Evolutionary conservation across 495 filamentous ascomycete genomes (phyloP).

Genomic region (Trichoderma orchidacearum): DNA sequence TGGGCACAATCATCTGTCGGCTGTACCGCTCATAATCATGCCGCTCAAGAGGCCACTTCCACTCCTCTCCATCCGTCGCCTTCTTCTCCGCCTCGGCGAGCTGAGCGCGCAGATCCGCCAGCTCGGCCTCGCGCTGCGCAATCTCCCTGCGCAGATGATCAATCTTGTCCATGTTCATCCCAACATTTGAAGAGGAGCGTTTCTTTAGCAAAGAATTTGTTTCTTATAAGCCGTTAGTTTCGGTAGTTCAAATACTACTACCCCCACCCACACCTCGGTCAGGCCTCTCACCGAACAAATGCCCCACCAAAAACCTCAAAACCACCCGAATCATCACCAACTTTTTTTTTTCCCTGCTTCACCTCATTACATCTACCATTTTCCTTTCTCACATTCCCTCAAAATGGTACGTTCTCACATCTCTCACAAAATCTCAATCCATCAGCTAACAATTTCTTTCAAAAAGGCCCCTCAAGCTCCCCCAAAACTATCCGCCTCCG

Average conservation of each 20-base stretch:
- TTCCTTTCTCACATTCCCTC: background rate
- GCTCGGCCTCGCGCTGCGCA: background rate
- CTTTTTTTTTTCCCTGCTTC: background rate
- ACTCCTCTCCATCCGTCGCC: constrained; percentile 1
- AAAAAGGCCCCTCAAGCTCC: constrained; percentile 4
- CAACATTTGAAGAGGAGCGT: background rate
- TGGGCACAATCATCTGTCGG: constrained; percentile 80
- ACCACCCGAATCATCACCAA: background rate
- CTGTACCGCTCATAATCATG: constrained; percentile 80
- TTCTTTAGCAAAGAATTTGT: no score
- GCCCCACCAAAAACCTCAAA: background rate
- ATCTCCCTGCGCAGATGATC: background rate
- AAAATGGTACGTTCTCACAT: background rate
- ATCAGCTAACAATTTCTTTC: background rate
- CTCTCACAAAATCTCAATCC: background rate
- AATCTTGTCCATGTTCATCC: background rate
- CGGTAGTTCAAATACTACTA: no score
- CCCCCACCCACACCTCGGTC: background rate
- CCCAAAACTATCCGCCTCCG: constrained; percentile 15
- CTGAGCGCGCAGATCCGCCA: background rate
- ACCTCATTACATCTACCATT: background rate
- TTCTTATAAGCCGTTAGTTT: no score
- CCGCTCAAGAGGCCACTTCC: constrained; percentile 45
- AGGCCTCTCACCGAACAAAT: background rate
- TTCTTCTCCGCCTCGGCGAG: background rate